Base-by-base conservation (phyloP, 345 rosid species). In the Hibiscus trionum region DNA sequence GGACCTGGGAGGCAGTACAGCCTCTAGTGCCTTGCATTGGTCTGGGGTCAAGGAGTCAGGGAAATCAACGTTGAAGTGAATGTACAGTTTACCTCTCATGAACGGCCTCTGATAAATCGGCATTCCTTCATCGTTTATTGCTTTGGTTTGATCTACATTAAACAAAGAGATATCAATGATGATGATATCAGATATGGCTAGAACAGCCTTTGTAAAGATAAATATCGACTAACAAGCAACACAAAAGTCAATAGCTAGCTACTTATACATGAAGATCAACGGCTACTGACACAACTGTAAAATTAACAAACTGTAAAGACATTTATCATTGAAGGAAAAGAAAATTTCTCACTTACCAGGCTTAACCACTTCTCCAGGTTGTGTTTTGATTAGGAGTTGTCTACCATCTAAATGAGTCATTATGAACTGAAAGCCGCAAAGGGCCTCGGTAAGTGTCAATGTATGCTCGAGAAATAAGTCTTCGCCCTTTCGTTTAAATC, bases 71-170 rank as follows among this genome's bases (percentile, higher is more conserved):
- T 78, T 85, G 73, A 88, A 89, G 68, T 86, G 87, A 72, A 91
- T 83, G 79, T 86, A 89, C 15, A 86, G 75, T 79, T 89, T 89
- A 60, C 97, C 95, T 76, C 46, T 91, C 93, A 89, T 88, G 84
- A 89, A 89, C 2, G 95, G 90, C 80, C 91, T 79, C 62, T 79
- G 82, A 74, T 89, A 80, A 47, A 79, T 78, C 0, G 95, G 95
- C 97, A 91, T 91, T 27, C 95, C 97, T 68, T 91, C 95, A 6
- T 88, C 95, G 15, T 82, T 86, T 63, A 88, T 82, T 1, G 88
- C 93, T 83, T 89, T 91, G 81, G 59, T 80, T 66, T 87, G 91
- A 61, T 81, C 94, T 89, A 71, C 2, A 29, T 73, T 14, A 35
- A 9, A 64, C 8, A 21, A 39, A 24, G 76, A n/a, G n/a, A 11